Evolutionary conservation across 2,329 filamentous ascomycete genomes (phyloP).

Genomic region (Erysiphe neolycopersici): DNA sequence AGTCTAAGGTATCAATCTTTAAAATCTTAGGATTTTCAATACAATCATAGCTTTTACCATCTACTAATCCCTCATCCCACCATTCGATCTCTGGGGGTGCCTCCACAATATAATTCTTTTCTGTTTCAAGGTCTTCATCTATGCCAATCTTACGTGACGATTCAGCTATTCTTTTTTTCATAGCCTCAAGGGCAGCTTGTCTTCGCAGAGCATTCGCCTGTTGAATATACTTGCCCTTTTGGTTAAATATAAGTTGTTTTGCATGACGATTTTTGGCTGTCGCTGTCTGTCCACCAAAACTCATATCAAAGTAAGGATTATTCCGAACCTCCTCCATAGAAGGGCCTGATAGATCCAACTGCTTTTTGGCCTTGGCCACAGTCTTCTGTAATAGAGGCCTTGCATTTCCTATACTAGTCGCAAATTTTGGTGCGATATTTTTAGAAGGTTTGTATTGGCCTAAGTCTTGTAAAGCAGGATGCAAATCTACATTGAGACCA

Average conservation of each 20-base stretch:
- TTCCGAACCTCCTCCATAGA: conserved; percentile 29
- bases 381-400: conserved; percentile 16
- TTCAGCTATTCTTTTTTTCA: conserved; percentile 81
- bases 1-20: conserved; percentile 53
- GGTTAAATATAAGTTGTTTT: conserved; percentile 65
- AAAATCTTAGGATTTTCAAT: conserved; percentile 37
- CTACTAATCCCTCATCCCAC: conserved; percentile 82
- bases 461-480: conserved; percentile 38
- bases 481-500: conserved; percentile 18
- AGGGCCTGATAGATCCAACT: conserved; percentile 28
- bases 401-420: conserved; percentile 16
- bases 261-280: conserved; percentile 37
- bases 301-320: conserved; percentile 69
- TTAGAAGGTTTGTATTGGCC: conserved; percentile 20
- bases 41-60: conserved; percentile 46
- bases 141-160: conserved; percentile 75
- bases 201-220: conserved; percentile 73
- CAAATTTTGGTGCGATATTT: conserved; percentile 14
- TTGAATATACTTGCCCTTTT: conserved; percentile 90
- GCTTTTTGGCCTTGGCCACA: conserved; percentile 20
- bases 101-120: conserved; percentile 71
- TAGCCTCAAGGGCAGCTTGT: conserved; percentile 69
- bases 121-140: conserved; percentile 67
- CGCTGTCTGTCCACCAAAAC: conserved; percentile 29
- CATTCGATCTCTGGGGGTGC: conserved; percentile 75